These are phyloP conservation scores for Cyathus striatus DNA, from an alignment of 768 basidiomycete species.

Conservation along the genomic window DNA sequence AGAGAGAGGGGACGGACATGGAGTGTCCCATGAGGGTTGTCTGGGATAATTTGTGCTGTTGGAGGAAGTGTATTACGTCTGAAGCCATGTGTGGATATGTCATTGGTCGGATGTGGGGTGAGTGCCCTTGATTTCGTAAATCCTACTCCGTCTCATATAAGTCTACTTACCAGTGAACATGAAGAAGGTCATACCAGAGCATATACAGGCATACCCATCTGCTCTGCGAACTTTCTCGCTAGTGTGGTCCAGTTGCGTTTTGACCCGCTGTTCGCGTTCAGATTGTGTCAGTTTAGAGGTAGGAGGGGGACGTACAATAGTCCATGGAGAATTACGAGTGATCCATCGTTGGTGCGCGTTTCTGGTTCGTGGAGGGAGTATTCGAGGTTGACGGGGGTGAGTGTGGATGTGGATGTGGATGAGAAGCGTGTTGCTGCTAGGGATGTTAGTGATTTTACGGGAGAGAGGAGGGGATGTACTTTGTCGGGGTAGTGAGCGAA, in stretches of 20 bases:
- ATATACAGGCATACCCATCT: constrained; percentile 63
- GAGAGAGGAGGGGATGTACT: too few relatives aligned
- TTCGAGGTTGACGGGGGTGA: constrained; percentile 10
- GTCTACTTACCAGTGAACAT: neutral
- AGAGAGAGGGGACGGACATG: constrained; percentile 71
- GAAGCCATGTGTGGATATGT: constrained; percentile 69
- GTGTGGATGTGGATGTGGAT: too few relatives aligned
- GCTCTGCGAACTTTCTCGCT: constrained; percentile 59
- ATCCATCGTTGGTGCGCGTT: constrained; percentile 24
- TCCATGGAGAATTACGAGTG: constrained; percentile 55
- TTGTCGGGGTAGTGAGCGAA: too few relatives aligned
- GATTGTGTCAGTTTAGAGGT: neutral
- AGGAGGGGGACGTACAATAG: constrained; percentile 39
- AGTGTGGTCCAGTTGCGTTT: constrained; percentile 84
- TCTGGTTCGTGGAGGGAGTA: constrained; percentile 10
- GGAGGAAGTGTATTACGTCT: constrained; percentile 69
- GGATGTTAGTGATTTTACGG: too few relatives aligned
- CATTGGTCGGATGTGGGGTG: constrained; percentile 68
- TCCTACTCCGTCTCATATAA: constrained; percentile 22
- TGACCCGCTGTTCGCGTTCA: constrained; percentile 48
- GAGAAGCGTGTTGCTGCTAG: too few relatives aligned
- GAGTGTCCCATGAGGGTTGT: constrained; percentile 82
- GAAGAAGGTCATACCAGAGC: constrained; percentile 34
- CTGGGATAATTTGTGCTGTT: constrained; percentile 41
- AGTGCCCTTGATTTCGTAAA: constrained; percentile 78